Percentiles rank a stretch among this genome's conserved stretches.
These are phyloP conservation scores for Eucalyptus sp. DNA, from an alignment of 345 rosid species.

Conservation along the genomic window DNA sequence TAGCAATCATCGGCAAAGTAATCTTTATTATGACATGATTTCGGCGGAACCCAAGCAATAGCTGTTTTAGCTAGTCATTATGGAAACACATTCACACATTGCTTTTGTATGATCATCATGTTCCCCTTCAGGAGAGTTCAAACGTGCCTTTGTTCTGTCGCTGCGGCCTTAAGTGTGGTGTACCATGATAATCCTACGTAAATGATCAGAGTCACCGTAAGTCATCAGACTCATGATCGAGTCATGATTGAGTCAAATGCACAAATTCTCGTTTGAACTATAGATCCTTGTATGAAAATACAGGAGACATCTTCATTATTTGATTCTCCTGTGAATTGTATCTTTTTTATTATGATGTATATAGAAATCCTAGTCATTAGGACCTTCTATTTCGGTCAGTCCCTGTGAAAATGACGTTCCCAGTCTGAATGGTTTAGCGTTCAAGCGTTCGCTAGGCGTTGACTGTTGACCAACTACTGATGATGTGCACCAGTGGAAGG, in stretches of 20 bases:
- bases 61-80: neutral
- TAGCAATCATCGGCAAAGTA: neutral
- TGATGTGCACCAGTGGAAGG: neutral
- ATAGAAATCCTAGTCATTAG: neutral
- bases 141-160: neutral
- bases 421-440: neutral
- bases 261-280: neutral
- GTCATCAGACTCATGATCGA: neutral
- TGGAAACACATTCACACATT: neutral
- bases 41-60: neutral
- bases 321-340: neutral
- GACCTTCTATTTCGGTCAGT: neutral
- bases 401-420: neutral
- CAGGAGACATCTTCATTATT: neutral
- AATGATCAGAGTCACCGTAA: neutral
- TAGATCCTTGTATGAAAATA: neutral
- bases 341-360: neutral
- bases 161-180: neutral
- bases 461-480: neutral
- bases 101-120: neutral
- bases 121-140: neutral
- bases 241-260: neutral
- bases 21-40: neutral
- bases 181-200: neutral
- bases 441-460: neutral